A percentile compares a stretch with the other conserved stretches of the same genome.
Conservation (phyloP, 768 basidiomycete species). For the Trametes cinnabarina region DNA sequence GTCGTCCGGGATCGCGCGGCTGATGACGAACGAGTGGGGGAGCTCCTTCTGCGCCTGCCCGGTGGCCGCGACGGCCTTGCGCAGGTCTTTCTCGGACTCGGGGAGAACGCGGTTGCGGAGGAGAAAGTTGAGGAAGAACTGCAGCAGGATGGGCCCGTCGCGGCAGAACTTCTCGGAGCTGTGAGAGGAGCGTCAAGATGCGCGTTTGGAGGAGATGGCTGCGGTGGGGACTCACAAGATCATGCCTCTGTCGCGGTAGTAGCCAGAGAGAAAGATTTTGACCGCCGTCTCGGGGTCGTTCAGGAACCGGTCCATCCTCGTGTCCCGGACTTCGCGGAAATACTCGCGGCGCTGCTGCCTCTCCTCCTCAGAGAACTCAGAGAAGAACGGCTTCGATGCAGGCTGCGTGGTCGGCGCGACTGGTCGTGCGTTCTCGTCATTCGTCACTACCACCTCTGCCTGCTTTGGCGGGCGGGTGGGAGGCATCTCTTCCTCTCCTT, state of each 20-base stretch:
- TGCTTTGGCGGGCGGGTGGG: conserved; percentile 11
- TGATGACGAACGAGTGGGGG: conserved; percentile 46
- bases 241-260: conserved; percentile 64
- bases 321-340: conserved; percentile 25
- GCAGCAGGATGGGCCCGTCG: conserved; percentile 51
- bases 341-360: conserved; percentile 20
- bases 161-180: conserved; percentile 48
- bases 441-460: conserved; percentile 7
- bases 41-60: conserved; percentile 49
- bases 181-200: neutral
- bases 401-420: neutral
- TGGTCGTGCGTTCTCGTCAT: conserved; percentile 11
- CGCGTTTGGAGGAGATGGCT: neutral
- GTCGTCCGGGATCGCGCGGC: conserved; percentile 46
- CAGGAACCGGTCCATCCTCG: conserved; percentile 49
- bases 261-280: conserved; percentile 68
- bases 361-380: conserved; percentile 16
- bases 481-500: conserved; percentile 22
- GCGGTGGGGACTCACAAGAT: conserved; percentile 51
- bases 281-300: conserved; percentile 56
- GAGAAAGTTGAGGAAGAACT: conserved; percentile 63
- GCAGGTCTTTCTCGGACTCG: conserved; percentile 50
- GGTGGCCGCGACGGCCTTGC: conserved; percentile 44
- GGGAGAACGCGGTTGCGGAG: conserved; percentile 53
- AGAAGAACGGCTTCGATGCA: neutral